Percentiles rank a stretch among this genome's conserved stretches.
Conservation (phyloP, 1,284 basidiomycete genomes). For the Porodaedalea pini region DNA sequence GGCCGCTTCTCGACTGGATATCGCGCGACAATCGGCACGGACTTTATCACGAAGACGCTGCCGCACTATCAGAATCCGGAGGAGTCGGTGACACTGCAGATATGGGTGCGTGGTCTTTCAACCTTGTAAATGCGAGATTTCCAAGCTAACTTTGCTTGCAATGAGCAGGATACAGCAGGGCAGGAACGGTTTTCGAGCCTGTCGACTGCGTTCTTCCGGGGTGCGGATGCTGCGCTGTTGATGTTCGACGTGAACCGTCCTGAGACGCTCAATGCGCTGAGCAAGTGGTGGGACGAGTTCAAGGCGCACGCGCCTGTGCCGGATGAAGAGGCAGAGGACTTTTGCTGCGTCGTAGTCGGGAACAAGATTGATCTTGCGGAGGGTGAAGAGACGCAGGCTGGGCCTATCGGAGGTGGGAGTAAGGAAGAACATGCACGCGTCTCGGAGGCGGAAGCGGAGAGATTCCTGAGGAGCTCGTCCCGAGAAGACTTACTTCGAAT, state of each 20-base stretch:
- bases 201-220: constrained; percentile 77
- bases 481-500: constrained; percentile 24
- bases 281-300: constrained; percentile 79
- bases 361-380: constrained; percentile 67
- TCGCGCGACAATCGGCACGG: constrained; percentile 78
- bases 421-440: constrained; percentile 26
- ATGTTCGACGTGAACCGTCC: constrained; percentile 74
- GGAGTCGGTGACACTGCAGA: constrained; percentile 63
- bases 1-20: constrained; percentile 72
- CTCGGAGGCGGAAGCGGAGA: constrained; percentile 36
- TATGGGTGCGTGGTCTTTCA: constrained; percentile 61
- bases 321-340: constrained; percentile 59
- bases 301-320: constrained; percentile 57
- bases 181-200: constrained; percentile 82
- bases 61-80: constrained; percentile 52
- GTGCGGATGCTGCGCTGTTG: constrained; percentile 76
- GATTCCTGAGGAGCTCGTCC: constrained; percentile 59
- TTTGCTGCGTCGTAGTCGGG: constrained; percentile 73
- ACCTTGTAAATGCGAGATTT: constrained; percentile 7
- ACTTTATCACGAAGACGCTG: constrained; percentile 73
- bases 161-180: constrained; percentile 29
- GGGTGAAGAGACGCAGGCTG: constrained; percentile 18
- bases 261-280: constrained; percentile 53
- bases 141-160: neutral
- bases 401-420: constrained; percentile 15